Evolutionary conservation across 148 eudicot species (phyloP).

Genomic region (Vaccinium myrtillus): DNA sequence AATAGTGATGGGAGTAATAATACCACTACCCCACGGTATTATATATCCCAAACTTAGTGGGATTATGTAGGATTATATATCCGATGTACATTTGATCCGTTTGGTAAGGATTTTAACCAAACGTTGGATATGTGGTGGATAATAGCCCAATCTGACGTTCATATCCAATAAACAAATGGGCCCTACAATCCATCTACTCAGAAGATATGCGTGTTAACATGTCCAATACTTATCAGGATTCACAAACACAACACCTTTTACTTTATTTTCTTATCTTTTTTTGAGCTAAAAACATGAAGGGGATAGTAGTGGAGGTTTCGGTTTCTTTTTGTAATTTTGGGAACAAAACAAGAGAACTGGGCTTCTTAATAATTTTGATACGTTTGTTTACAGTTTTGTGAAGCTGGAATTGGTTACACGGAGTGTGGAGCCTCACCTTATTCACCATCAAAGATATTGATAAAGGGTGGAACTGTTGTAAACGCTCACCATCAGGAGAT

Average conservation of each 20-base stretch:
- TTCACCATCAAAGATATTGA: slow-evolving; percentile 65
- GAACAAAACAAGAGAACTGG: neutral
- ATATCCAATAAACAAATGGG: neutral
- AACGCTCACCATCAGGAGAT: slow-evolving; percentile 79
- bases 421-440: slow-evolving; percentile 48
- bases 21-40: neutral
- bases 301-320: neutral
- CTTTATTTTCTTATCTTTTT: neutral
- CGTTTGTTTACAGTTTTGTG: slow-evolving; percentile 55
- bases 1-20: neutral
- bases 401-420: slow-evolving; percentile 49
- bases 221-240: neutral
- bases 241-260: neutral
- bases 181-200: neutral
- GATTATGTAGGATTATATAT: neutral
- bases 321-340: neutral
- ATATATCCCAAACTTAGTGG: neutral
- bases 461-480: slow-evolving; percentile 89
- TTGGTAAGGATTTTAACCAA: neutral
- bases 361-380: neutral
- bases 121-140: neutral
- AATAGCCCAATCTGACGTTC: neutral
- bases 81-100: neutral
- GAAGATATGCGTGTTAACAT: neutral
- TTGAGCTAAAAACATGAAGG: neutral